Evolutionary conservation across 108 stramenopile genomes (phyloP).

Genomic region (Aurantiochytrium sp.): DNA sequence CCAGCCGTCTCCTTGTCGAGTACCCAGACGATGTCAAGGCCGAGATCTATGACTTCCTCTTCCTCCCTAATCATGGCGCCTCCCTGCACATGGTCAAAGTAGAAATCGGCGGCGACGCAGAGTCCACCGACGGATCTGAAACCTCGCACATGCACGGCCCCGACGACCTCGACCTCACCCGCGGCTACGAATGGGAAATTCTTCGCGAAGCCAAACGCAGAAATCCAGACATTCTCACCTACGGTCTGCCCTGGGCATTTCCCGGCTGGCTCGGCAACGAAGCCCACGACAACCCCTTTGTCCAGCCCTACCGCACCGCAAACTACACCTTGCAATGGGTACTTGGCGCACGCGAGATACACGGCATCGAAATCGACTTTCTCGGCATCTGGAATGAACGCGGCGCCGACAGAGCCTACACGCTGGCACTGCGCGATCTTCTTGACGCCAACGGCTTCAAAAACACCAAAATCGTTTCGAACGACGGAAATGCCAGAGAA

Average conservation of each 20-base stretch:
- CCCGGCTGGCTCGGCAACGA: background rate
- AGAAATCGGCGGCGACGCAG: background rate
- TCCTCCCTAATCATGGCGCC: background rate
- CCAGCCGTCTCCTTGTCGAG: background rate
- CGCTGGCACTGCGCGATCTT: background rate
- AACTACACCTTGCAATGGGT: conserved; percentile 6
- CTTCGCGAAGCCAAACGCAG: background rate
- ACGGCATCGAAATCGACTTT: background rate
- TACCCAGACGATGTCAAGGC: background rate
- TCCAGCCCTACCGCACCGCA: background rate
- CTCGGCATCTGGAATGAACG: conserved; percentile 7
- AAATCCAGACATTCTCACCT: background rate
- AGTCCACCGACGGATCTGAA: background rate
- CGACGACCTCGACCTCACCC: background rate
- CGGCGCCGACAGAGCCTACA: background rate
- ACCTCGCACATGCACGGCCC: background rate
- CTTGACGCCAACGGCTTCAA: background rate
- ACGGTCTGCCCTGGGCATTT: background rate
- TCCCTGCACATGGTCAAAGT: background rate
- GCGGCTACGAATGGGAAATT: background rate
- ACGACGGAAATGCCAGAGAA: background rate
- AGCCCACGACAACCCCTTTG: background rate
- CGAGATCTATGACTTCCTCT: background rate
- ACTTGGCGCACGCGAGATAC: background rate
- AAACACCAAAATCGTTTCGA: background rate